These are phyloP conservation scores for Evernia prunastri DNA, from an alignment of 495 filamentous ascomycete species.

Conservation along the genomic window DNA sequence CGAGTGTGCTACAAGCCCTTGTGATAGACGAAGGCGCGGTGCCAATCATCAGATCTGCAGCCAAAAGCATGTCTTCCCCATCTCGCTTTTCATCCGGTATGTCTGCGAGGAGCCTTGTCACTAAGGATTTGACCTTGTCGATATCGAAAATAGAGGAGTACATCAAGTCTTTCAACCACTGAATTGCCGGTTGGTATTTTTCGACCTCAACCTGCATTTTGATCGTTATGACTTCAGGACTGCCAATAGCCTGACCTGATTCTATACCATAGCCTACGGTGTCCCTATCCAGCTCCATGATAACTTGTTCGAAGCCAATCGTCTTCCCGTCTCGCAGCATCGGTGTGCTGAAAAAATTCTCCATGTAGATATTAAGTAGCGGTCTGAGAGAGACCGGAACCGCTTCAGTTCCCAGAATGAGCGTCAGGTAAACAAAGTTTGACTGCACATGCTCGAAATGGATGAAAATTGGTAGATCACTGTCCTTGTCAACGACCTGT, in stretches of 20 bases:
- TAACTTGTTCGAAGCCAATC: slow-evolving; percentile 85
- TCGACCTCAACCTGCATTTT: slow-evolving; percentile 80
- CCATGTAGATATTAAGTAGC: slow-evolving; percentile 72
- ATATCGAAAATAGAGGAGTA: slow-evolving; percentile 84
- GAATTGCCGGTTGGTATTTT: slow-evolving; percentile 75
- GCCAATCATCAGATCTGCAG: slow-evolving; percentile 78
- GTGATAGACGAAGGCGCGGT: slow-evolving; percentile 63
- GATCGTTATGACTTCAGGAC: slow-evolving; percentile 72
- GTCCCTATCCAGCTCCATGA: slow-evolving; percentile 81
- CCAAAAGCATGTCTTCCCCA: slow-evolving; percentile 66
- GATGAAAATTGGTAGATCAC: slow-evolving; percentile 72
- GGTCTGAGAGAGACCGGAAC: slow-evolving; percentile 72
- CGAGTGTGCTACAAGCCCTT: slow-evolving; percentile 73
- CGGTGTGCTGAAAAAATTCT: slow-evolving; percentile 91
- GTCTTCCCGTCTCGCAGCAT: slow-evolving; percentile 69
- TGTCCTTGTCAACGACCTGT: slow-evolving; percentile 63
- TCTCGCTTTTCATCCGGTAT: slow-evolving; percentile 89
- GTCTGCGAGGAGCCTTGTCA: slow-evolving; percentile 83
- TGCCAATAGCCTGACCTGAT: slow-evolving; percentile 57
- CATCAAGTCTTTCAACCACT: slow-evolving; percentile 80
- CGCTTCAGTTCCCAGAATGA: slow-evolving; percentile 69
- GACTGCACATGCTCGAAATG: slow-evolving; percentile 91
- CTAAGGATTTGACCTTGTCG: slow-evolving; percentile 70
- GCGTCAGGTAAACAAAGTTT: slow-evolving; percentile 76
- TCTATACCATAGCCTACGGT: slow-evolving; percentile 76